phyloP scores from a whole-genome alignment of 345 rosid genomes.

The Eutrema yunnanense region DNA sequence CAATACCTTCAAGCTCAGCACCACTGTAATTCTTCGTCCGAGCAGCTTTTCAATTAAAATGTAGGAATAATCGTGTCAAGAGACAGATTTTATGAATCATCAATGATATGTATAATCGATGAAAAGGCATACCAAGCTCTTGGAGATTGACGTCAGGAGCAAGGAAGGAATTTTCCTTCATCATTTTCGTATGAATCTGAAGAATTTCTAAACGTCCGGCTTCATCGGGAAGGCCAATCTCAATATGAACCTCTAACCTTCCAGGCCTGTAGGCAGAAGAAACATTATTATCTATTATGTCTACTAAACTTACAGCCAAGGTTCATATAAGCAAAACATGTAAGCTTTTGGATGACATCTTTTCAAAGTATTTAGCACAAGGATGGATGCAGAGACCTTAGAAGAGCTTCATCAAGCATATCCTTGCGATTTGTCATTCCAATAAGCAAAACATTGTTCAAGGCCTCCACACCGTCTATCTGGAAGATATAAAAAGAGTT shows the following conservation, averaged over 20 bases:
- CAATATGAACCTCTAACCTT: slow-evolving; percentile 87
- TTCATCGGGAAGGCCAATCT: slow-evolving; percentile 92
- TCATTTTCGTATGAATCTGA: slow-evolving; percentile 83
- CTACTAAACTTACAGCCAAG: neutral
- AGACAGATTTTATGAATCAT: neutral
- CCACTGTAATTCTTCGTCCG: slow-evolving; percentile 89
- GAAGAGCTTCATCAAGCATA: slow-evolving; percentile 92
- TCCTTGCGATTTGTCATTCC: slow-evolving; percentile 98
- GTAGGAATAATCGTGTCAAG: neutral
- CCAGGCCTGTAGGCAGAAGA: slow-evolving; percentile 51
- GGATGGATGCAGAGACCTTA: slow-evolving; percentile 46
- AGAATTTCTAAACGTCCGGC: slow-evolving; percentile 82
- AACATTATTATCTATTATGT: neutral
- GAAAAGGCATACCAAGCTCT: slow-evolving; percentile 59
- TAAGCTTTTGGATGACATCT: no score
- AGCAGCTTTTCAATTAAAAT: slow-evolving; percentile 44
- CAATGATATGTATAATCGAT: neutral
- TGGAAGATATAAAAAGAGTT: slow-evolving; percentile 23
- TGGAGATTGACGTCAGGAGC: slow-evolving; percentile 72
- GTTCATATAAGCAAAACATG: neutral
- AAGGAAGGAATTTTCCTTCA: slow-evolving; percentile 90
- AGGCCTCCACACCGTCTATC: slow-evolving; percentile 96
- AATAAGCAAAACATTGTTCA: slow-evolving; percentile 85
- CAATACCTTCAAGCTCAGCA: slow-evolving; percentile 97
- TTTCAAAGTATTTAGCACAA: neutral